phyloP scores from a whole-genome alignment of 1,139 yeast species.

The Kodamaea sp. region DNA sequence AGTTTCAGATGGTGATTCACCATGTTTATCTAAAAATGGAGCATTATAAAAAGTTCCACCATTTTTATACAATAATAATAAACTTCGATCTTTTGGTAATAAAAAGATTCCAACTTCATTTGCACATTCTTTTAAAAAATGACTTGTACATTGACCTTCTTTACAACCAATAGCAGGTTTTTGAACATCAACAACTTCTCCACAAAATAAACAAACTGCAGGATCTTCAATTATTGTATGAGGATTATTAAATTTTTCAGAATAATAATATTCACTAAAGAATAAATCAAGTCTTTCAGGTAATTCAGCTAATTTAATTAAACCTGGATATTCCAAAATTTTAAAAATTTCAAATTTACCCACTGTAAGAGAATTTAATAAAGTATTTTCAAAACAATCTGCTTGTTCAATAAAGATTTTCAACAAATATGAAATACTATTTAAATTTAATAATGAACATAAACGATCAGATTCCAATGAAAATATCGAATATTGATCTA shows the following conservation, averaged over 20 bases:
- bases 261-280: constrained; percentile 56
- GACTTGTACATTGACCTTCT: constrained; percentile 68
- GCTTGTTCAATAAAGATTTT: constrained; percentile 7
- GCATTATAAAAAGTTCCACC: constrained; percentile 84
- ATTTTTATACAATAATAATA: constrained; percentile 59
- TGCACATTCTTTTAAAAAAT: constrained; percentile 61
- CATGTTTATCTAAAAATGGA: constrained; percentile 84
- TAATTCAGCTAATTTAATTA: constrained; percentile 52
- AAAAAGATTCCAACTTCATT: constrained; percentile 74
- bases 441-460: constrained; percentile 48
- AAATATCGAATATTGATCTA: constrained; percentile 11
- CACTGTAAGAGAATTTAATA: constrained; percentile 16
- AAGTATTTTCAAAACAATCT: constrained; percentile 13
- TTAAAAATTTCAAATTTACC: constrained; percentile 12
- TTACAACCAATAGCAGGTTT: constrained; percentile 47
- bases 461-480: constrained; percentile 57
- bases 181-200: constrained; percentile 65
- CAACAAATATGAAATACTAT: constrained; percentile 2
- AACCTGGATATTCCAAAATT: constrained; percentile 63
- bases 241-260: constrained; percentile 40
- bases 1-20: constrained; percentile 75
- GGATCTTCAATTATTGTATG: constrained; percentile 60
- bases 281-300: constrained; percentile 71
- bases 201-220: constrained; percentile 85
- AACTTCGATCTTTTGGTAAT: constrained; percentile 70